Evolutionary conservation across 495 filamentous ascomycete genomes (phyloP).

Genomic region (Xylaria castorea): DNA sequence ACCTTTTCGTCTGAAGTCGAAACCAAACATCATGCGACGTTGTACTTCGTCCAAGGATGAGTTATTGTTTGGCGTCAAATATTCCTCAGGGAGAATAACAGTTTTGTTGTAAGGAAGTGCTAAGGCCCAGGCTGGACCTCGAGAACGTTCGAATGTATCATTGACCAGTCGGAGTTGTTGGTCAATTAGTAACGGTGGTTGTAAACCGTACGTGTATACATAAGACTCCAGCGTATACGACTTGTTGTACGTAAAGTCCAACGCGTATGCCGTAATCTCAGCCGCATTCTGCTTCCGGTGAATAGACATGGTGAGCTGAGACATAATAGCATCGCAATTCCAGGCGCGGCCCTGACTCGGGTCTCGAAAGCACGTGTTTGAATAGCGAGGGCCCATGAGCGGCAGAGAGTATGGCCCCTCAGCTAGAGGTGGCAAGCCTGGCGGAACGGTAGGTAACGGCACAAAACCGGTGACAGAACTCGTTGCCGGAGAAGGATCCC

Average conservation of each 20-base stretch:
- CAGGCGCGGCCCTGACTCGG: slow-evolving; percentile 68
- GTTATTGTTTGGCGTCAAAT: slow-evolving; percentile 41
- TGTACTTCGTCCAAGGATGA: slow-evolving; percentile 25
- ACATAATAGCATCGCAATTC: slow-evolving; percentile 62
- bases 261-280: slow-evolving; percentile 40
- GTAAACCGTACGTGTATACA: slow-evolving; percentile 72
- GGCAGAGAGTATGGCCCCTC: slow-evolving; percentile 71
- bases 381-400: slow-evolving; percentile 59
- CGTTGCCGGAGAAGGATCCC: slow-evolving; percentile 25
- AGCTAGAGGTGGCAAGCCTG: slow-evolving; percentile 64
- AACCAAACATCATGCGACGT: slow-evolving; percentile 33
- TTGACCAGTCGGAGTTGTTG: slow-evolving; percentile 65
- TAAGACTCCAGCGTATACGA: slow-evolving; percentile 43
- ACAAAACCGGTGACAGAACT: slow-evolving; percentile 67
- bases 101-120: slow-evolving; percentile 77
- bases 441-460: slow-evolving; percentile 63
- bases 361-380: slow-evolving; percentile 71
- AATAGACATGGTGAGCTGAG: slow-evolving; percentile 45
- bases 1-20: slow-evolving; percentile 52
- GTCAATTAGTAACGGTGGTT: slow-evolving; percentile 65
- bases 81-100: slow-evolving; percentile 70
- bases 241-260: slow-evolving; percentile 45
- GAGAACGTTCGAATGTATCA: slow-evolving; percentile 63
- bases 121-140: slow-evolving; percentile 81
- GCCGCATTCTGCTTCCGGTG: slow-evolving; percentile 26